Conservation (phyloP, 2,329 filamentous ascomycete species). For the Colletotrichum cuscutae region DNA sequence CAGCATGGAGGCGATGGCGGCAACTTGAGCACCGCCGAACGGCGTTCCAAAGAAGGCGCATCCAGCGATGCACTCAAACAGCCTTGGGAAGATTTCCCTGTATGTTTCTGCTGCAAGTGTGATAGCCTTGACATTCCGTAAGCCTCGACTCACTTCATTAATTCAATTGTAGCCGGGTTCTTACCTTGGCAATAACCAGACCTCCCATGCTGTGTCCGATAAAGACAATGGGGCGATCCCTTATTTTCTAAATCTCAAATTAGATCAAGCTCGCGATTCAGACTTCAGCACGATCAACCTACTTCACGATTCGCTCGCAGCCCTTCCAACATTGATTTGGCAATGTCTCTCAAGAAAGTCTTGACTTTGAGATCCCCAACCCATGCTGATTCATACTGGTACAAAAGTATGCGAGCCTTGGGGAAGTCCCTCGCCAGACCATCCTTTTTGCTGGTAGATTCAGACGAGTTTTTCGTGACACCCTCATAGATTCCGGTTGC, state of each 20-base stretch:
- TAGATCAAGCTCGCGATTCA: not conserved
- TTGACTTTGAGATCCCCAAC: conserved; percentile 51
- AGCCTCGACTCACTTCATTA: not conserved
- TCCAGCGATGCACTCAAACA: conserved; percentile 53
- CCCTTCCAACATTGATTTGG: conserved; percentile 47
- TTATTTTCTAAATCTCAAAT: conserved; percentile 2
- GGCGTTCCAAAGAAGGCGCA: conserved; percentile 54
- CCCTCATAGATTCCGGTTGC: conserved; percentile 46
- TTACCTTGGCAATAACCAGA: conserved; percentile 53
- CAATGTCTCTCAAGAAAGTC: conserved; percentile 52
- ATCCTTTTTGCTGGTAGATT: conserved; percentile 42
- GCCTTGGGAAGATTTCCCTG: conserved; percentile 47
- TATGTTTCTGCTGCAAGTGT: conserved; percentile 45
- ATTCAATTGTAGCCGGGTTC: conserved; percentile 25
- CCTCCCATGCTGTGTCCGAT: conserved; percentile 58
- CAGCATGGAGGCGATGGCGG: conserved; percentile 50
- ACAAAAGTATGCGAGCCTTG: conserved; percentile 50
- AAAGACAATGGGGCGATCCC: conserved; percentile 51
- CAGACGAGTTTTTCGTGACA: conserved; percentile 49
- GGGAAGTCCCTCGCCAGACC: conserved; percentile 52
- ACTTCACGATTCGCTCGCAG: conserved; percentile 49
- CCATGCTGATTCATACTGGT: conserved; percentile 55
- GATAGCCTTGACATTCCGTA: conserved; percentile 11
- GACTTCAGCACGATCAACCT: not conserved
- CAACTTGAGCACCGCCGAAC: conserved; percentile 49